Base-by-base conservation (phyloP, 192 early-diverging fungal genomes). In the Phlyctochytrium arcticum region DNA sequence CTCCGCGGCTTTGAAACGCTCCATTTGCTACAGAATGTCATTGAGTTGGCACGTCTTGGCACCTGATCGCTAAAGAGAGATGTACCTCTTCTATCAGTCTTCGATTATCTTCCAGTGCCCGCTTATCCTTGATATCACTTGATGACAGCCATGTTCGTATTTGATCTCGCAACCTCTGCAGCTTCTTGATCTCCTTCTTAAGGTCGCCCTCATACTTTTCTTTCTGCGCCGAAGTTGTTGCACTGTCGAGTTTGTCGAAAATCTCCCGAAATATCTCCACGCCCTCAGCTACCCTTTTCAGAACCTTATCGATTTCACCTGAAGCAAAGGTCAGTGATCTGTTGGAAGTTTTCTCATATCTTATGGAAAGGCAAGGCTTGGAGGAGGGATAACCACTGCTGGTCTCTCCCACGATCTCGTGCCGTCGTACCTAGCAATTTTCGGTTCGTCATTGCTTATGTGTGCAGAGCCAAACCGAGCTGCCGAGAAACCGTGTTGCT, bases 121-220 rank as follows among this genome's bases (percentile, higher is more conserved):
- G 79, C 75, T 99, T 99, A 80, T 98, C 96, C 79, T 99, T 99
- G 72, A 99, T 95, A 26, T 99, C 96, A 62, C 82, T 92, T 57
- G 87, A 91, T 21, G 89, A 81, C 37, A 95, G 81, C 96, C 96
- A 99, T 62, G 90, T 90, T 70, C 98, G 96, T 70, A 99, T 99
- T 73, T 99, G 95, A 80, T 99, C 96, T 53, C 95, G 88, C 58
- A 85, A 80, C 67, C 93, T 80, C 66, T 99, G 96, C 60, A 98
- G 84, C 75, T 99, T 99, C 73, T 99, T 99, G 77, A 99, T 99
- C 78, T 99, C 95, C 76, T 95, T 95, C 69, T 99, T 99, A 61
- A 99, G 72, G 61, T 99, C 95, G 15, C 80, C 80, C 67, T 99
- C 96, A 61, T 91, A 89, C 73, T 99, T 99, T 72, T 99, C 94